Conservation (phyloP, 2,329 filamentous ascomycete genomes). For the Albophoma yamanashiensis region DNA sequence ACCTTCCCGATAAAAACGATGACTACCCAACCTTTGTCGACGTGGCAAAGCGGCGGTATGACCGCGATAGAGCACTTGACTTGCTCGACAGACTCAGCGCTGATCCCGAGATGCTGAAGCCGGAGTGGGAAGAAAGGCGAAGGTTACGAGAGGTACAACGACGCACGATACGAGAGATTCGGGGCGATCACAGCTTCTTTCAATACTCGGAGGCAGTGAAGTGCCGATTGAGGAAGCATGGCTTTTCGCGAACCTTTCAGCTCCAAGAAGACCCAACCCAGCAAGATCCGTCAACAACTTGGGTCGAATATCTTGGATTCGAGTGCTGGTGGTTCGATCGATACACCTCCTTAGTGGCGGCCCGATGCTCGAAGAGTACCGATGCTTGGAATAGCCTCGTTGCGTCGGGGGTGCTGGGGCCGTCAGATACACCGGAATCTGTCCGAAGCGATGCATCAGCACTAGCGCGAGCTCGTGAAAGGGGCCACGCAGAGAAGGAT, state of each 20-base stretch:
- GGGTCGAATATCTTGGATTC: background rate
- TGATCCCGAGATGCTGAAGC: background rate
- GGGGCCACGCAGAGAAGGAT: background rate
- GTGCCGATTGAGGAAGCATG: background rate
- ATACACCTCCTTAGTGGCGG: background rate
- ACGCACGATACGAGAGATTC: background rate
- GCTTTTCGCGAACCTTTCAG: background rate
- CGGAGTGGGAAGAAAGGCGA: background rate
- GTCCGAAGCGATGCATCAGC: background rate
- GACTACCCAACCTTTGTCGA: background rate
- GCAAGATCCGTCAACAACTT: background rate
- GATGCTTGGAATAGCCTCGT: background rate
- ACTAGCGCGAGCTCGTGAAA: background rate
- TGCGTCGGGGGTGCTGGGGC: background rate
- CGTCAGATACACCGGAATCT: background rate
- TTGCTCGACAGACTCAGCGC: background rate
- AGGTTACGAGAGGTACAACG: background rate
- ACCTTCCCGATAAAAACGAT: background rate
- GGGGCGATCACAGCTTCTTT: background rate
- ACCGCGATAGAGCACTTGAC: background rate
- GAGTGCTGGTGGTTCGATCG: background rate
- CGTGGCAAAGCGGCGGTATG: background rate
- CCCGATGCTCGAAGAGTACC: background rate
- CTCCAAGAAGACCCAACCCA: background rate
- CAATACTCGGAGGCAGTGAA: background rate